Base-by-base conservation (phyloP, 306 rosid species). In the Gynostemma pentaphyllum region DNA sequence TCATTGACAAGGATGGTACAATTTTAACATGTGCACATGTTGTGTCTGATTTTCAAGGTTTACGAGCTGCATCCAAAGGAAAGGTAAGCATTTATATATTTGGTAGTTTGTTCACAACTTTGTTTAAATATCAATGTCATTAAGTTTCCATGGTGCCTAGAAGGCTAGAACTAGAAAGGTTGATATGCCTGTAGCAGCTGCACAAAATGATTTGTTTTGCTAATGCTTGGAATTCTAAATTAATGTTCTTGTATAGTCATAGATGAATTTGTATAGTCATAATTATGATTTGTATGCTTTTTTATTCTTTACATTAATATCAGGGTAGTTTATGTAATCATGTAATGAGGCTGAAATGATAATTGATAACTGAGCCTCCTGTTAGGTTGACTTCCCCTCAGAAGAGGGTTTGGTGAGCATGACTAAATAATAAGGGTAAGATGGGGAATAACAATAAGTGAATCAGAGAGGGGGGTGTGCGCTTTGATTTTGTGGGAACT, bases 21-120 rank as follows among this genome's bases (percentile, higher is more conserved):
- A 86, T 88, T 60, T 75, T 92, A 80, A 92, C 98, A 22, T 84
- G 90, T 75, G 98, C 96, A 41, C 98, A 88, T 79, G 81, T 79
- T 69, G 90, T 92, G 68, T 75, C 77, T 39, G 79, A 78, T 81
- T 79, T 79, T 76, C 81, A 79, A 2, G 94, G 94, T 46, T 9
- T 41, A 11, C 68, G 75, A 74, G 63, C 79, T 75, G 71, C 75
- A 24, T 10, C 82, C 27, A 92, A 86, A 47, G 84, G 90, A 74
- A 86, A 84, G 96, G 99, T 86, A 55, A 67, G 96, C 64, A 54
- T 39, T 63, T 54, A 5, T 16, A 16, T 69, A 10, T 30, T 14
- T 44, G 55, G 28, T 44, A 42, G 14, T 45, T 21, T 26, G 15
- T n/a, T n/a, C n/a, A n/a, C n/a, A n/a, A n/a, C 46, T 57, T 21